Percentiles rank a stretch among this genome's conserved stretches.
These are phyloP conservation scores for Xanthoceras sorbifolium DNA, from an alignment of 345 rosid species.

Conservation along the genomic window DNA sequence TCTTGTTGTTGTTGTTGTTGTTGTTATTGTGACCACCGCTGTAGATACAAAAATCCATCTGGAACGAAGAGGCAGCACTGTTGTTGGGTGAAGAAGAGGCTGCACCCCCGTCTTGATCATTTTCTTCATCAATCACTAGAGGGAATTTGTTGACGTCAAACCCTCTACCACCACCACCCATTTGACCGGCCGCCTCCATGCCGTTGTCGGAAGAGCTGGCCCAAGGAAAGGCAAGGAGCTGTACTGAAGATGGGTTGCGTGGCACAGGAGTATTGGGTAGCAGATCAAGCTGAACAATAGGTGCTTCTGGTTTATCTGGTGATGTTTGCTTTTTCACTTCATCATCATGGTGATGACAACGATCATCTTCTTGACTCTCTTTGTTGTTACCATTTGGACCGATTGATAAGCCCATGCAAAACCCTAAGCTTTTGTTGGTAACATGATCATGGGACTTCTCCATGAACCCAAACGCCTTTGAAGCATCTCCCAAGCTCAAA, in stretches of 20 bases:
- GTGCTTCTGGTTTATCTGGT: background rate
- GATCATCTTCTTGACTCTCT: background rate
- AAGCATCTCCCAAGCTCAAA: slow-evolving; percentile 31
- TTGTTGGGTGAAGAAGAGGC: slow-evolving; percentile 25
- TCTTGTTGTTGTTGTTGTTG: background rate
- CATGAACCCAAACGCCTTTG: slow-evolving; percentile 25
- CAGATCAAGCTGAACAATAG: slow-evolving; percentile 37
- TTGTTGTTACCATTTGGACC: slow-evolving; percentile 1
- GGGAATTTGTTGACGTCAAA: slow-evolving; percentile 32
- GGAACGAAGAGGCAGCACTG: slow-evolving; percentile 10
- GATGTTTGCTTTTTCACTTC: background rate
- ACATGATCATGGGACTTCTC: slow-evolving; percentile 16
- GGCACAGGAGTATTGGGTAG: slow-evolving; percentile 34
- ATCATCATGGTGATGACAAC: background rate
- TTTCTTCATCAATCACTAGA: background rate
- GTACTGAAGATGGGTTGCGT: slow-evolving; percentile 10
- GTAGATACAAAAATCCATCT: slow-evolving; percentile 20
- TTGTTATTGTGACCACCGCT: background rate
- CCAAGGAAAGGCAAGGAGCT: background rate
- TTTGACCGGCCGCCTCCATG: background rate
- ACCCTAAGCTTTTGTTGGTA: slow-evolving; percentile 19
- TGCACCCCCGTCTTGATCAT: slow-evolving; percentile 12
- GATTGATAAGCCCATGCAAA: slow-evolving; percentile 33
- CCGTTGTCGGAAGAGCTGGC: background rate
- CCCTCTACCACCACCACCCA: slow-evolving; percentile 5